phyloP scores from a whole-genome alignment of 768 basidiomycete species.

The Leccinellum luteum region DNA sequence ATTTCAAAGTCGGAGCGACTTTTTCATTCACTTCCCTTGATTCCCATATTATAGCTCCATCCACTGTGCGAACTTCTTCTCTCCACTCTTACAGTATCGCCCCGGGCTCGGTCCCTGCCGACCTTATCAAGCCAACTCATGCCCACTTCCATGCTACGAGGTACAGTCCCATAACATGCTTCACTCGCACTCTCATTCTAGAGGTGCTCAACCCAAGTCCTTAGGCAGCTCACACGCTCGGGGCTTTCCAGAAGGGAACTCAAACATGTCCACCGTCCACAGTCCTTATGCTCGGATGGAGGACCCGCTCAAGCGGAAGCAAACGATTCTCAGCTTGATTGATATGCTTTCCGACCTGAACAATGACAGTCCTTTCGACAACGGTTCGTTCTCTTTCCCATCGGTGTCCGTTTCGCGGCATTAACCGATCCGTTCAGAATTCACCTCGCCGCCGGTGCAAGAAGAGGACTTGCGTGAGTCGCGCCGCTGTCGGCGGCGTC shows the following conservation, averaged over 20 bases:
- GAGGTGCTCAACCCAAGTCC: constrained; percentile 26
- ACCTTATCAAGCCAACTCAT: constrained; percentile 20
- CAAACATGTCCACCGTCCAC: constrained; percentile 22
- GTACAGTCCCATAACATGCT: constrained; percentile 29
- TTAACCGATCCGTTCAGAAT: constrained; percentile 18
- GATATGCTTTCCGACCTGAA: constrained; percentile 46
- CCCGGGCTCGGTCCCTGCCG: constrained; percentile 20
- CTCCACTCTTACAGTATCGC: constrained; percentile 20
- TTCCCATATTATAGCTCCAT: constrained; percentile 30
- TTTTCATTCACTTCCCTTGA: constrained; percentile 26
- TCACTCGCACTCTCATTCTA: constrained; percentile 25
- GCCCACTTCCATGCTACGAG: constrained; percentile 28
- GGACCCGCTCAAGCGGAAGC: constrained; percentile 38
- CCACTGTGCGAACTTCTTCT: constrained; percentile 13
- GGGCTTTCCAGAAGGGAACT: constrained; percentile 26
- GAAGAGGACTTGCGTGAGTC: constrained; percentile 45
- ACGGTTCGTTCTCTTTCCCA: constrained; percentile 27
- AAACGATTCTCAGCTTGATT: constrained; percentile 46
- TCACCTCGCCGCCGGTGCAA: constrained; percentile 31
- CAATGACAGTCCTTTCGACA: constrained; percentile 36
- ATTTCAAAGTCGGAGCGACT: constrained; percentile 35
- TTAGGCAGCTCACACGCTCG: constrained; percentile 24
- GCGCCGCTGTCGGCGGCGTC: neutral
- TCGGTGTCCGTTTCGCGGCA: neutral
- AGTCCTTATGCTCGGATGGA: constrained; percentile 31